Percentiles rank a stretch among this genome's conserved stretches.
phyloP scores from a whole-genome alignment of 768 basidiomycete species.

The Leccinum ochraceum region DNA sequence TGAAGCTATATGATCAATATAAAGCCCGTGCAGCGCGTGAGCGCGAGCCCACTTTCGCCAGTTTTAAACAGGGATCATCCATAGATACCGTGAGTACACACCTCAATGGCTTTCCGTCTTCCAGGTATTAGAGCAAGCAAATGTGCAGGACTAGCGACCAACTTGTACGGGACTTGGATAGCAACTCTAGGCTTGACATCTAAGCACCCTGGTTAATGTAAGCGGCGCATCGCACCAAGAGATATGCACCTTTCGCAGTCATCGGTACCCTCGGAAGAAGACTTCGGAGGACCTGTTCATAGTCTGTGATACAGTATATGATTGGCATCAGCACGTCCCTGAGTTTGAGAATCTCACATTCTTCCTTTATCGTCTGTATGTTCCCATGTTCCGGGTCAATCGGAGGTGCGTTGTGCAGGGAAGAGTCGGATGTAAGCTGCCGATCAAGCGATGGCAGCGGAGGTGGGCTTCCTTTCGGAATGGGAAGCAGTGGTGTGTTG shows the following conservation, averaged over 20 bases:
- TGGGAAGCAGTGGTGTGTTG: slow-evolving; percentile 39
- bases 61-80: slow-evolving; percentile 4
- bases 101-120: slow-evolving; percentile 51
- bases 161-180: slow-evolving; percentile 38
- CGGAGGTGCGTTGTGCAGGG: slow-evolving; percentile 1
- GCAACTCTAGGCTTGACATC: slow-evolving; percentile 38
- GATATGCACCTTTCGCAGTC: slow-evolving; percentile 41
- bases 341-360: slow-evolving; percentile 16
- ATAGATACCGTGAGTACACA: slow-evolving; percentile 22
- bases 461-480: slow-evolving; percentile 21
- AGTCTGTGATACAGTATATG: slow-evolving; percentile 24
- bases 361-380: slow-evolving; percentile 11
- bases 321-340: neutral
- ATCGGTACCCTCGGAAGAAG: slow-evolving; percentile 45
- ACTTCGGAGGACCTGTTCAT: slow-evolving; percentile 33
- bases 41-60: slow-evolving; percentile 45
- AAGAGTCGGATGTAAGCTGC: slow-evolving; percentile 6
- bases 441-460: slow-evolving; percentile 32
- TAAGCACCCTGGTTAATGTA: slow-evolving; percentile 15
- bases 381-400: slow-evolving; percentile 2
- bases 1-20: slow-evolving; percentile 30
- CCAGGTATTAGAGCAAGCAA: slow-evolving; percentile 40
- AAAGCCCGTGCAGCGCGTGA: slow-evolving; percentile 40
- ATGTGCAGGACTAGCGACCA: slow-evolving; percentile 37
- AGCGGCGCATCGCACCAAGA: neutral